These are phyloP conservation scores for Anisogramma anomala DNA, from an alignment of 2,329 filamentous ascomycete species.

Conservation along the genomic window DNA sequence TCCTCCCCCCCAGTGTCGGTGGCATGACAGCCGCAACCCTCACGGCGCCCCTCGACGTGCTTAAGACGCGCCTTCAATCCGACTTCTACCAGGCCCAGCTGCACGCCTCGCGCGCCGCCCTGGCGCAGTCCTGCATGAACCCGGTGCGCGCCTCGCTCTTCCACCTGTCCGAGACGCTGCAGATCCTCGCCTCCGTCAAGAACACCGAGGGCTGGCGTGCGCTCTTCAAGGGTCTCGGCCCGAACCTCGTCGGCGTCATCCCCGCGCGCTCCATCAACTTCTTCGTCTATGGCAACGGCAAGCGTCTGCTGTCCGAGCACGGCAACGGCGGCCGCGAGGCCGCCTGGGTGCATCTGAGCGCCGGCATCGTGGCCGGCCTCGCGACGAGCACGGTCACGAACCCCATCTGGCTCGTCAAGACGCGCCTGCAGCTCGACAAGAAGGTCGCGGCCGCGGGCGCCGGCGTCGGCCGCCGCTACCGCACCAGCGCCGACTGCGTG, in stretches of 20 bases:
- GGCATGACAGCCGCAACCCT: slow-evolving; percentile 86
- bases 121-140: slow-evolving; percentile 41
- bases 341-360: slow-evolving; percentile 65
- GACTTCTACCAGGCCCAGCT: slow-evolving; percentile 89
- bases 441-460: slow-evolving; percentile 54
- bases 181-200: slow-evolving; percentile 74
- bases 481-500: slow-evolving; percentile 80
- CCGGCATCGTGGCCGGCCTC: slow-evolving; percentile 68
- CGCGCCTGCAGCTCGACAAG: slow-evolving; percentile 82
- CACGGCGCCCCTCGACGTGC: slow-evolving; percentile 86
- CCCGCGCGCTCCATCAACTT: slow-evolving; percentile 89
- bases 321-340: slow-evolving; percentile 60
- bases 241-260: slow-evolving; percentile 80
- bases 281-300: slow-evolving; percentile 85
- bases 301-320: slow-evolving; percentile 64
- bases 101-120: slow-evolving; percentile 50
- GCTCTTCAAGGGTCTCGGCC: slow-evolving; percentile 85
- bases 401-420: slow-evolving; percentile 95
- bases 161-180: slow-evolving; percentile 75
- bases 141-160: slow-evolving; percentile 54
- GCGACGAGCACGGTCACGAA: slow-evolving; percentile 86
- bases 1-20: slow-evolving; percentile 47
- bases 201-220: slow-evolving; percentile 72
- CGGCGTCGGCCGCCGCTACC: slow-evolving; percentile 55
- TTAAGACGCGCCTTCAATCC: slow-evolving; percentile 87